Conservation (phyloP, 495 filamentous ascomycete species). For the Rusavskia elegans region DNA sequence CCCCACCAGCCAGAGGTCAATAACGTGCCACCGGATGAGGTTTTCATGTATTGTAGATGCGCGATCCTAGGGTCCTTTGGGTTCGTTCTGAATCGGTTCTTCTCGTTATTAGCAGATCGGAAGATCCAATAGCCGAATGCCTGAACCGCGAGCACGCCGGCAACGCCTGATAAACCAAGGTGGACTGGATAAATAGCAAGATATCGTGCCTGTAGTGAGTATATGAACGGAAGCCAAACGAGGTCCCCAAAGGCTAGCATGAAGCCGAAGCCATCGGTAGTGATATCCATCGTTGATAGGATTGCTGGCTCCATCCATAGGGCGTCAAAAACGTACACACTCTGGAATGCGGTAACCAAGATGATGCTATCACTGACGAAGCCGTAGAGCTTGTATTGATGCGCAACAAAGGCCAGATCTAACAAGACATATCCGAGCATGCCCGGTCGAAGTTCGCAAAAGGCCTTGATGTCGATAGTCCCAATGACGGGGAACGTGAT, state of each 20-base stretch:
- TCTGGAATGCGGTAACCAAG: constrained; percentile 63
- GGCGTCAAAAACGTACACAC: constrained; percentile 70
- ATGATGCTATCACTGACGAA: constrained; percentile 78
- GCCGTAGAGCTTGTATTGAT: constrained; percentile 73
- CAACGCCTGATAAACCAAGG: constrained; percentile 49
- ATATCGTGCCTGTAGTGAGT: constrained; percentile 77
- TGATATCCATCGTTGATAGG: constrained; percentile 92
- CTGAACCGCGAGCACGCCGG: constrained; percentile 47
- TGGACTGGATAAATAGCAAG: constrained; percentile 66
- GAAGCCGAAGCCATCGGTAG: constrained; percentile 84
- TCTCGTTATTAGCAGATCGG: constrained; percentile 80
- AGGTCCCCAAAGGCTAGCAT: constrained; percentile 96
- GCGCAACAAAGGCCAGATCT: constrained; percentile 70
- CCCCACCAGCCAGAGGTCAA: constrained; percentile 95
- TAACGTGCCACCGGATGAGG: constrained; percentile 62
- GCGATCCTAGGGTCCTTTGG: constrained; percentile 66
- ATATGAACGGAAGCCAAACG: constrained; percentile 85
- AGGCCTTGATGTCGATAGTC: constrained; percentile 80
- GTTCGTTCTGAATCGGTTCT: constrained; percentile 84
- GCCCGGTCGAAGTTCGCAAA: constrained; percentile 80
- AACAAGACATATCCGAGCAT: constrained; percentile 81
- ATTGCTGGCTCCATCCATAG: constrained; percentile 86
- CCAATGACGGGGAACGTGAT: constrained; percentile 62
- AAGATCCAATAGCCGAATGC: constrained; percentile 71
- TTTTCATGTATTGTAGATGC: constrained; percentile 78